Evolutionary conservation across 1,284 basidiomycete species (phyloP), one percentile per base, ranked within the genome.

Genomic region (Sanguinoderma infundibulare): DNA sequence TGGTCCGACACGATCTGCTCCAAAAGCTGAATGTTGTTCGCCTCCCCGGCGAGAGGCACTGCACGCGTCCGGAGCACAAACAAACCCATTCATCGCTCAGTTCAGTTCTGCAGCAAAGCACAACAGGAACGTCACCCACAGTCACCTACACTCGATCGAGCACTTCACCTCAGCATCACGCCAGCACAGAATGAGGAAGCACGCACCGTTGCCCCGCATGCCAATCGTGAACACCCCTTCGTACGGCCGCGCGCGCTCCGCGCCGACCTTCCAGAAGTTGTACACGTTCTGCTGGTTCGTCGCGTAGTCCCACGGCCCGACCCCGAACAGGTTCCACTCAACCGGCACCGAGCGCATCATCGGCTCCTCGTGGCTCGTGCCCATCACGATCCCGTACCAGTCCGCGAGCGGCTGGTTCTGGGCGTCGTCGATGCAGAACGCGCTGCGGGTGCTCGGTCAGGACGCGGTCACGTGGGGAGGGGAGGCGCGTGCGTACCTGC

Each of bases 361-460:
- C 5, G 87, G 86, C 68, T 89, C 86, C 72, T 88, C 82, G 66
- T 89, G 86, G 69, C 84, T 87, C 15, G 86, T 88, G 38, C 82
- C 87, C 85, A 90, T 91, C 26, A 87, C 87, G 53, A 91, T 80
- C 24, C 89, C 90, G 73, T 85, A 90, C 59, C 78, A 79, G 64
- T 91, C 83, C 0, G 90, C 90, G 10, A 87, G 75, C 26, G 78
- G 78, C 68, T 88, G 87, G 66, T 91, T 92, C 26, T 81, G 78
- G 1, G 79, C 69, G 62, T 91, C 90, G 64, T 92, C 90, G 20
- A 89, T 77, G 20, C 78, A 83, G 67, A 92, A 92, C 38, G 87
- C 86, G 61, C 86, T 87, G 40, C 63, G 67, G 75, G 69, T 72
- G 22, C 26, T 5, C 15, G n/a, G 50, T 53, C 15, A 17, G 15